phyloP scores from a whole-genome alignment of 1,139 yeast species.

The Yamadazyma mexicana region DNA sequence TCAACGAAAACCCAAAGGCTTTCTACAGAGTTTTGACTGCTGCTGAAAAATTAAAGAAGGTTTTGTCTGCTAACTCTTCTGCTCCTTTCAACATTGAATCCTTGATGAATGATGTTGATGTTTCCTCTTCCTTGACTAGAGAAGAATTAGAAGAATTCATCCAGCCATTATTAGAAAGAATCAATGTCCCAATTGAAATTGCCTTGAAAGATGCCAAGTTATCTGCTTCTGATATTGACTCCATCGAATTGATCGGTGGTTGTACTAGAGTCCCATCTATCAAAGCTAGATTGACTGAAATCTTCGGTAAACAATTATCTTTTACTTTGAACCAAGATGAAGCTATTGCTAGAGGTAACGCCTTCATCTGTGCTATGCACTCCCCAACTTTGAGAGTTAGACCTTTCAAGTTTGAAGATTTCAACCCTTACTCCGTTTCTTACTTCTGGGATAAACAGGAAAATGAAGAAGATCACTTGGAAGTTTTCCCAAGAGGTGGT shows the following conservation, averaged over 20 bases:
- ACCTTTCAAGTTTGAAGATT: constrained; percentile 97
- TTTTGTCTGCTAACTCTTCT: constrained; percentile 89
- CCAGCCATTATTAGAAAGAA: constrained; percentile 74
- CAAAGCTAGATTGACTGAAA: constrained; percentile 75
- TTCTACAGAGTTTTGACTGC: constrained; percentile 89
- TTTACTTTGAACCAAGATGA: constrained; percentile 98
- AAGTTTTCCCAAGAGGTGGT: constrained; percentile 96
- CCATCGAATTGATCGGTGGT: constrained; percentile 96
- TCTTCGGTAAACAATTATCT: constrained; percentile 85
- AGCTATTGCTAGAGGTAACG: constrained; percentile 99
- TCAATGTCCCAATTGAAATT: constrained; percentile 71
- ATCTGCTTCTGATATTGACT: constrained; percentile 71
- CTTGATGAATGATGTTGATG: constrained; percentile 96
- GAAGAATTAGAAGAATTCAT: constrained; percentile 91
- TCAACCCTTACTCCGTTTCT: constrained; percentile 88
- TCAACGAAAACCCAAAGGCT: constrained; percentile 89
- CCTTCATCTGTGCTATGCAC: constrained; percentile 98
- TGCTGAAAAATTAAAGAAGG: constrained; percentile 93
- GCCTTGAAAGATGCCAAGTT: constrained; percentile 85
- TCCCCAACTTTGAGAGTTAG: constrained; percentile 98
- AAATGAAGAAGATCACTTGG: constrained; percentile 89
- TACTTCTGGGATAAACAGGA: constrained; percentile 94
- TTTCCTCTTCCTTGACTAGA: constrained; percentile 84
- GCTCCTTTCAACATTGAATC: constrained; percentile 97
- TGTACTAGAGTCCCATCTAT: constrained; percentile 96